These are phyloP conservation scores for Cadophora gregata DNA, from an alignment of 2,329 filamentous ascomycete species.

Conservation along the genomic window DNA sequence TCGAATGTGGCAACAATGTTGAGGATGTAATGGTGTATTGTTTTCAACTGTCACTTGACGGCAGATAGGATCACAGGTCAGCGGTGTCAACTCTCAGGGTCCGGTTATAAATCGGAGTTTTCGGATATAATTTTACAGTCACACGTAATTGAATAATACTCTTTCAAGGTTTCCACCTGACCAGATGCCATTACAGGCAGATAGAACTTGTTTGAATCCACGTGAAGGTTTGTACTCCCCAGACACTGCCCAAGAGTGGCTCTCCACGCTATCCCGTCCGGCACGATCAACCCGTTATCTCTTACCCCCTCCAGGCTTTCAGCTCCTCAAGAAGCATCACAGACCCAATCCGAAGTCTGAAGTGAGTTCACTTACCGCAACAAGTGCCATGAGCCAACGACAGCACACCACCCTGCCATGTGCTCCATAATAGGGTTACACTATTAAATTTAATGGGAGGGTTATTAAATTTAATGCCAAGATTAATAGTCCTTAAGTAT, in stretches of 20 bases:
- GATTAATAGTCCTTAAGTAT: no score
- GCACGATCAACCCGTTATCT: not conserved
- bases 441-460: no score
- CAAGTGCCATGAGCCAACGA: not conserved
- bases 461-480: no score
- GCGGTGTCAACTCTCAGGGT: not conserved
- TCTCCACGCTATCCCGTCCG: not conserved
- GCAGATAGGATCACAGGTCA: not conserved
- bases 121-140: not conserved
- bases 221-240: not conserved
- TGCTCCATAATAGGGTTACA: not conserved
- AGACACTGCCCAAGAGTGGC: not conserved
- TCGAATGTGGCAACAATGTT: constrained; percentile 71
- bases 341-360: not conserved
- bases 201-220: not conserved
- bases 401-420: not conserved
- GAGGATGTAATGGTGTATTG: not conserved
- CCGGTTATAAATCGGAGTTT: not conserved
- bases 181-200: not conserved
- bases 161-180: not conserved
- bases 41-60: not conserved
- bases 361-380: not conserved
- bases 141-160: not conserved
- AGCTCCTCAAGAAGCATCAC: not conserved
- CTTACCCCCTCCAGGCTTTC: not conserved